A percentile compares a stretch with the other conserved stretches of the same genome.
phyloP scores from a whole-genome alignment of 805 yeast species.

The Saturnispora sekii region DNA sequence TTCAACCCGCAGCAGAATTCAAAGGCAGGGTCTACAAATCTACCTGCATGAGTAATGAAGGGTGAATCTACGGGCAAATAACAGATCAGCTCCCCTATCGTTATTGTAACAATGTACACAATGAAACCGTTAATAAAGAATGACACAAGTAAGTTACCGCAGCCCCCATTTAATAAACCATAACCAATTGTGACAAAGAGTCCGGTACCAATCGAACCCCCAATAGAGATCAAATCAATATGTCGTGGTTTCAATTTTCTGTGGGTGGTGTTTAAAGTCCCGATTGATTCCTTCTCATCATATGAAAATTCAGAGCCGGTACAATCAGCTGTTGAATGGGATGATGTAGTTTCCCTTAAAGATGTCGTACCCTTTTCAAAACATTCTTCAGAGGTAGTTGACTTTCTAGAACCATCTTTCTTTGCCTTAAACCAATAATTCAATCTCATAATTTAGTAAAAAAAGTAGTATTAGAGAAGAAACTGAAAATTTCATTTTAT shows the following conservation, averaged over 20 bases:
- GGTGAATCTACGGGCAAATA: conserved; percentile 72
- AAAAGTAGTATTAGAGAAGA: too few relatives aligned
- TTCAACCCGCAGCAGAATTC: conserved; percentile 76
- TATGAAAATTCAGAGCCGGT: background rate
- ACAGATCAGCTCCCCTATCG: conserved; percentile 73
- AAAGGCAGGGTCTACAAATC: conserved; percentile 67
- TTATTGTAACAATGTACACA: conserved; percentile 53
- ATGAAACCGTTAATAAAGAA: conserved; percentile 65
- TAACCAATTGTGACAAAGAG: conserved; percentile 64
- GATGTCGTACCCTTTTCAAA: too few relatives aligned
- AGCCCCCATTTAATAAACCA: conserved; percentile 58
- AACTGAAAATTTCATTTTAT: too few relatives aligned
- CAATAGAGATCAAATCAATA: conserved; percentile 68
- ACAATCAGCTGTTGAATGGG: background rate
- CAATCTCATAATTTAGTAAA: too few relatives aligned
- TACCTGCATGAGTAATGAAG: conserved; percentile 61
- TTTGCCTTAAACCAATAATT: too few relatives aligned
- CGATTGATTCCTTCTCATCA: background rate
- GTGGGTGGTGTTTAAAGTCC: conserved; percentile 13
- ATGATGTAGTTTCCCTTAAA: background rate
- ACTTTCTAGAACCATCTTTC: too few relatives aligned
- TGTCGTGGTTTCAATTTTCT: conserved; percentile 58
- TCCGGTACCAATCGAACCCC: conserved; percentile 79
- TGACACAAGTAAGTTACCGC: conserved; percentile 55
- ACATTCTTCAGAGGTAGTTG: too few relatives aligned